Conservation (phyloP, 352 stramenopile species). For the Globisporangium acanthophoron region DNA sequence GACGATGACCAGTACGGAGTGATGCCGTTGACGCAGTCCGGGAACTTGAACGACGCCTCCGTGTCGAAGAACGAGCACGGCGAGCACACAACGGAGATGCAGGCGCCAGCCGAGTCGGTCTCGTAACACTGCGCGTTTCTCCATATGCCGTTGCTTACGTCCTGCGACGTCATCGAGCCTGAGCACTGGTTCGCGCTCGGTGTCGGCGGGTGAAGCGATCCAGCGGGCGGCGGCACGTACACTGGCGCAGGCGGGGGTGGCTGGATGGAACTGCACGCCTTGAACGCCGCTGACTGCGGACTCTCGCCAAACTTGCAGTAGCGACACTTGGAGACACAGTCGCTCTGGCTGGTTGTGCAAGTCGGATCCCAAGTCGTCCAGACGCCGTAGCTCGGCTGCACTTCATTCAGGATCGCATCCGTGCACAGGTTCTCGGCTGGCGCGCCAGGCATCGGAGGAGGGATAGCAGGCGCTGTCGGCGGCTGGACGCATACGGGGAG, state of each 20-base stretch:
- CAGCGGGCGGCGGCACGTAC: conserved; percentile 3
- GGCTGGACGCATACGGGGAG: conserved; percentile 3
- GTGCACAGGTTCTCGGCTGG: conserved; percentile 7
- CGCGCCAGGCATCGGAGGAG: not conserved
- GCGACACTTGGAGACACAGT: conserved; percentile 11
- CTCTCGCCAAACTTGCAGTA: conserved; percentile 12
- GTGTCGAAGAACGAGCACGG: conserved; percentile 11
- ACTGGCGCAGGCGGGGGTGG: not conserved
- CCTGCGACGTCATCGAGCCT: not conserved
- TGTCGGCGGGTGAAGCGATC: not conserved
- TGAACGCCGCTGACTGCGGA: not conserved
- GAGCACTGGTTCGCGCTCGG: conserved; percentile 11
- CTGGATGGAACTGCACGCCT: conserved; percentile 5
- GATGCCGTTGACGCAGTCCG: conserved; percentile 8
- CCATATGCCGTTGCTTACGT: conserved; percentile 9
- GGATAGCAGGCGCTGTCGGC: not conserved
- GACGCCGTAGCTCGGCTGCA: conserved; percentile 7
- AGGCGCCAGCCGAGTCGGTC: not conserved
- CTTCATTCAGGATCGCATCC: conserved; percentile 5
- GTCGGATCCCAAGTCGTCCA: conserved; percentile 9
- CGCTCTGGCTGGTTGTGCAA: conserved; percentile 1
- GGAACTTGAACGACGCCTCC: conserved; percentile 9
- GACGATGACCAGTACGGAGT: conserved; percentile 3
- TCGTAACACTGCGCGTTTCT: conserved; percentile 11
- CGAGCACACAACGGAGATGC: conserved; percentile 8